Evolutionary conservation across 225 moss, liverwort and hornwort species (phyloP), one percentile per base, ranked within the genome.

Genomic region (Neckera pumila): DNA sequence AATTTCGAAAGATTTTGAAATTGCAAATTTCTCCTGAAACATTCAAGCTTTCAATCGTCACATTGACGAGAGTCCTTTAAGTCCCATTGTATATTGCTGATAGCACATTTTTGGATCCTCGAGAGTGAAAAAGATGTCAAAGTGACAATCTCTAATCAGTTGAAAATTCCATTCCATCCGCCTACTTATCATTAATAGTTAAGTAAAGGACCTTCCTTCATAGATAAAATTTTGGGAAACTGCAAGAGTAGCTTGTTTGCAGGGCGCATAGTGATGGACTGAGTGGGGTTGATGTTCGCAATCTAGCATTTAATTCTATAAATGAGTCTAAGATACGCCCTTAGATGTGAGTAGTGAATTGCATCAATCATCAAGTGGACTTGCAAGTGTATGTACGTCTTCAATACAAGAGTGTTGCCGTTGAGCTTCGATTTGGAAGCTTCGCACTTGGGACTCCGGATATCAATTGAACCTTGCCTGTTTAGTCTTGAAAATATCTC

Each of bases 1-100:
- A 78, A 43, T 69, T 93, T 90, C 77, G 83, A 65, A 77, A 90
- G 88, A 69, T 92, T 90, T 71, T 90, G 90, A 90, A 79, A 59
- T 61, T 60, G 56, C 66, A 66, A 21, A 53, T 61, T 59, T 56
- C 81, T 90, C 72, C 28, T 74, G 34, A 72, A 88, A 56, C 34
- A 85, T 87, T 67, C 34, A 62, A 76, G 79, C n/a, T 79, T 92
- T 28, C 66, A 43, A 72, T 73, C 87, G 89, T 92, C 88, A 72
- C 92, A 93, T 93, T 93, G 93, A 91, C 89, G 93, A 75, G 64
- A 88, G 56, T 80, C 43, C 47, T 80, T 53, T 72, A 77, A 67
- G 62, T 79, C 45, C 7, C 33, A 64, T 83, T 76, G 49, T 83
- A 84, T 60, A 79, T 79, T 84, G 78, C 47, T 49, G 60, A 75